phyloP scores from a whole-genome alignment of 345 rosid species.

The Syzygium jambos region DNA sequence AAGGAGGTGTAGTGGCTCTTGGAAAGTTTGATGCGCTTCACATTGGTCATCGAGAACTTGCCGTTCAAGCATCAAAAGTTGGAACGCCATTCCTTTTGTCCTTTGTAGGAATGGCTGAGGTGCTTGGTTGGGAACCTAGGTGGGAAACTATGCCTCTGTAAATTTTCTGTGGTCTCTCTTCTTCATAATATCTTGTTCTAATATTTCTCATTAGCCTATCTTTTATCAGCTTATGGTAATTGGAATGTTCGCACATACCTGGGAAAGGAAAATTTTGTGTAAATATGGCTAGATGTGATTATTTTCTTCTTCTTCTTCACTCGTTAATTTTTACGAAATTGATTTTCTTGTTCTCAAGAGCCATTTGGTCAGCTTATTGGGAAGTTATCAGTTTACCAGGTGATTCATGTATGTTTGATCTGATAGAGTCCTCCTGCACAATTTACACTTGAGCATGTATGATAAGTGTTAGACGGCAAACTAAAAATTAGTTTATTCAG shows the following conservation, averaged over 20 bases:
- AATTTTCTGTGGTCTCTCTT: background rate
- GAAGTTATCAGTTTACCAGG: background rate
- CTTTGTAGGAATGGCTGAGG: constrained; percentile 90
- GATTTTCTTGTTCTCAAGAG: background rate
- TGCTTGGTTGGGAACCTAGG: constrained; percentile 96
- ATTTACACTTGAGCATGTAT: background rate
- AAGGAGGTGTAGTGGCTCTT: constrained; percentile 92
- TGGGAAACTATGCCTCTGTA: constrained; percentile 6
- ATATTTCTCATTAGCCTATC: background rate
- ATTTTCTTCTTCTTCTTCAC: background rate
- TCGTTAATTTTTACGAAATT: background rate
- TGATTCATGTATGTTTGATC: background rate
- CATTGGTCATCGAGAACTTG: constrained; percentile 90
- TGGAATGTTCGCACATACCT: background rate
- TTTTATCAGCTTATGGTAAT: background rate
- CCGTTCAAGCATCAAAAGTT: constrained; percentile 78
- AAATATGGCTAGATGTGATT: background rate
- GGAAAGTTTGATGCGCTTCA: constrained; percentile 98
- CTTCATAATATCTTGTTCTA: background rate
- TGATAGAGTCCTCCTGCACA: background rate
- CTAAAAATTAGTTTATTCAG: too few relatives aligned
- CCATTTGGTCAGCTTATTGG: background rate
- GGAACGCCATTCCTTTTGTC: constrained; percentile 79
- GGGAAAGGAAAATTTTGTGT: background rate
- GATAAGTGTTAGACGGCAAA: background rate